Percentiles rank a stretch among this genome's conserved stretches.
Evolutionary conservation across 495 filamentous ascomycete species (phyloP).

Genomic region (Penicillium macrosclerotiorum): DNA sequence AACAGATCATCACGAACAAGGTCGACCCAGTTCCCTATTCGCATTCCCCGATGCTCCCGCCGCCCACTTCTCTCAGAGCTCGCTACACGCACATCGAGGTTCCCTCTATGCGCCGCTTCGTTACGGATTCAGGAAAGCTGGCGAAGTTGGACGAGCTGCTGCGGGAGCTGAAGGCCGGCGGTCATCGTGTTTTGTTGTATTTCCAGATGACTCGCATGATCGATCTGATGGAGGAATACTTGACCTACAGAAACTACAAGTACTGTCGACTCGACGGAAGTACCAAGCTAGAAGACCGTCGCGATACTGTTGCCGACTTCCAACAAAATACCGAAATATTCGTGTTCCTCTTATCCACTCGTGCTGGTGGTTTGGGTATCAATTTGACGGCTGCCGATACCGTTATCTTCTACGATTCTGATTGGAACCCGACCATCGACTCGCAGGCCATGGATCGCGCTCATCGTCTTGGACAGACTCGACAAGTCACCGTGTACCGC

Average conservation of each 20-base stretch:
- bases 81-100: slow-evolving; percentile 88
- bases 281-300: slow-evolving; percentile 95
- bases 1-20: slow-evolving; percentile 67
- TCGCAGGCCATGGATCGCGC: slow-evolving; percentile 98
- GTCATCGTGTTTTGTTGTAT: slow-evolving; percentile 96
- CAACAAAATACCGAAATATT: slow-evolving; percentile 90
- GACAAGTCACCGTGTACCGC: slow-evolving; percentile 94
- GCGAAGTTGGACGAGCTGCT: slow-evolving; percentile 88
- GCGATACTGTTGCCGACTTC: slow-evolving; percentile 96
- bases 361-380: slow-evolving; percentile 96
- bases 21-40: slow-evolving; percentile 64
- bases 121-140: slow-evolving; percentile 95
- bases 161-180: slow-evolving; percentile 81
- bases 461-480: slow-evolving; percentile 94
- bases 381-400: slow-evolving; percentile 91
- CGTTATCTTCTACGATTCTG: slow-evolving; percentile 99
- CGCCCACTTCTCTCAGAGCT: slow-evolving; percentile 72
- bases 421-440: slow-evolving; percentile 99
- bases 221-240: slow-evolving; percentile 97
- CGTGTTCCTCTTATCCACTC: slow-evolving; percentile 92
- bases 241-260: slow-evolving; percentile 98
- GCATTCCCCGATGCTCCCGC: slow-evolving; percentile 61
- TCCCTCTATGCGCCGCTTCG: slow-evolving; percentile 97
- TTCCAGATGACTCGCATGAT: slow-evolving; percentile 99
- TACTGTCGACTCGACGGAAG: slow-evolving; percentile 96